Base-by-base conservation (phyloP, 148 eudicot species). In the Cornus florida region DNA sequence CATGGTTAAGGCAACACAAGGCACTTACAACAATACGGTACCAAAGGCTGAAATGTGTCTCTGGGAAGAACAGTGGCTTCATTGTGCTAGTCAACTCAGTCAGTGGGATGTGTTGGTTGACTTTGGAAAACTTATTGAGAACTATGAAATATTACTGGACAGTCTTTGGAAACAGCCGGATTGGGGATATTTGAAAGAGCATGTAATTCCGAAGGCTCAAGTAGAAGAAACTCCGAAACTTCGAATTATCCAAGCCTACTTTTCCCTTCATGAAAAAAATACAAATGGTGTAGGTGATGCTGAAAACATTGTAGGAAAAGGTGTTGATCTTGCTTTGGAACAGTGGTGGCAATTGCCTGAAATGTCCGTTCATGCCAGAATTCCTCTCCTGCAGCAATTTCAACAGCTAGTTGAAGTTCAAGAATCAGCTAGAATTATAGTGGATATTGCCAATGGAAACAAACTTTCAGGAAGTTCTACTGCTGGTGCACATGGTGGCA, bases 311-410 rank as follows among this genome's bases (percentile, higher is more conserved):
- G 98, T 94, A 65, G 94, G 90, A 22, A 94, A 97, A 84, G 98
- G 97, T 75, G 98, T 94, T 78, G 95, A 92, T 78, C 93, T 90
- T 77, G 99, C 97, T 82, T 83, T 97, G 79, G 99, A 97, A 81
- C 97, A 94, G 78, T 97, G 99, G 99, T 97, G 99, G 99, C 99
- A 97, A 74, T 83, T 97, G 84, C 99, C 99, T 81, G 99, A 97
- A 82, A 94, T 97, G 97, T 97, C 99, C 67, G 88, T 92, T 78
- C 97, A 94, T 86, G 89, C 97, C 67, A 92, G 98, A 79, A 87
- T 97, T 78, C 95, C 98, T 69, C 94, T 94, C 60, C 73, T 94
- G 72, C 98, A 97, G 86, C 98, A 97, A 83, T 97, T 94, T 78
- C 98, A 97, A 82, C 99, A 97, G 82, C 89, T 97, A 31, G 98